Base-by-base conservation (phyloP, 2,329 filamentous ascomycete genomes). In the Huntiella bhutanensis region DNA sequence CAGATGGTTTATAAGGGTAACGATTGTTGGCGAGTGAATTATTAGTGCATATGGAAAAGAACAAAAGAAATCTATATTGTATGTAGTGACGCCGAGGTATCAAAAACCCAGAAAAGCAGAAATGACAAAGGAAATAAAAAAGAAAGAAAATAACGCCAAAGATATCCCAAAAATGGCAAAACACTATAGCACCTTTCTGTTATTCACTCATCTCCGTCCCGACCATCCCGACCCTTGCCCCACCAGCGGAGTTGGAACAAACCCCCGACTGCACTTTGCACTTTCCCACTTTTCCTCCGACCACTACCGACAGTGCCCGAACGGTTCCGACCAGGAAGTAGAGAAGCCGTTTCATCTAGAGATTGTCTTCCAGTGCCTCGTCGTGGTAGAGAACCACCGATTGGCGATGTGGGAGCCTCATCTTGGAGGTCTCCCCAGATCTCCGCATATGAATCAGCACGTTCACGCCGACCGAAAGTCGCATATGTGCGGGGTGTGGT, bases 351-450 rank as follows among this genome's bases (percentile, higher is more conserved):
- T 28, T 28, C 22, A 28, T 28, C 22, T 28, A 28, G 8, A 28
- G 22, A 28, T 28, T 28, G 22, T 28, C 22, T 28, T 7, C 22
- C 7, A 2, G 22, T 28, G 8, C 22, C 22, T 28, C 22, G 22
- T 28, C 22, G 22, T 28, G 22, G 22, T 4, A 28, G 22, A 10
- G 22, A 28, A 28, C 22, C 22, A 28, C 22, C 22, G 8, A 28
- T 32, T 53, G 56, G 39, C 15, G 43, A 32, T 15, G 45, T 12
- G 16, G 39, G 46, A 12, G 42, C 36, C 36, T 80, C 75, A 54
- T 93, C 86, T 56, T 91, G 80, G 11, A 94, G 68, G 58, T 92
- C 85, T 47, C 77, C 82, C 86, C 85, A 93, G 32, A 93, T 91
- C 54, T 91, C 82, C 33, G 76, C 77, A 1, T 75, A 56, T 59